Evolutionary conservation across 352 stramenopile genomes (phyloP).

Genomic region (Phytophthora multivora): DNA sequence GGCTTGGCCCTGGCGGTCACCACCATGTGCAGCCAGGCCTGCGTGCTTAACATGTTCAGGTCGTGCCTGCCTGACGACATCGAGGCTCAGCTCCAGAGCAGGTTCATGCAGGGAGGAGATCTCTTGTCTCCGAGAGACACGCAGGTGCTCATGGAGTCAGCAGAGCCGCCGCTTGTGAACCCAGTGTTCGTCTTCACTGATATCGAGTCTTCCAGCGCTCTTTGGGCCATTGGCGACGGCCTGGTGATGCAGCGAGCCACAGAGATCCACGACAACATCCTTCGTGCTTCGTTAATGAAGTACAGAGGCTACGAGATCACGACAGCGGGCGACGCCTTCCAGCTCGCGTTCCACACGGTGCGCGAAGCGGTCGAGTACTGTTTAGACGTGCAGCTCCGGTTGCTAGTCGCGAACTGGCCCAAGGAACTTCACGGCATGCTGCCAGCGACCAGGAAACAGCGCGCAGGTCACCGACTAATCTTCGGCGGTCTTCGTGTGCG

Average conservation of each 20-base stretch:
- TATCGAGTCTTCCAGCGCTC: slow-evolving; percentile 65
- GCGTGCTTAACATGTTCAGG: slow-evolving; percentile 41
- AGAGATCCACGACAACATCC: slow-evolving; percentile 63
- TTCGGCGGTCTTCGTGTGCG: slow-evolving; percentile 59
- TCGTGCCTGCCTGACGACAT: slow-evolving; percentile 49
- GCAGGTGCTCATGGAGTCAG: slow-evolving; percentile 42
- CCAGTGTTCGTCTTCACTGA: slow-evolving; percentile 75
- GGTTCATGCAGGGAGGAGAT: slow-evolving; percentile 47
- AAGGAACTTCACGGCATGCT: slow-evolving; percentile 54
- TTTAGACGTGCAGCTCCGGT: slow-evolving; percentile 59
- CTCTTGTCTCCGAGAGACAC: slow-evolving; percentile 44
- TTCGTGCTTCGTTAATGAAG: slow-evolving; percentile 54
- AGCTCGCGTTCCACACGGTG: slow-evolving; percentile 68
- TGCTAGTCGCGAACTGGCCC: slow-evolving; percentile 58
- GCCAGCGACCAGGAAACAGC: slow-evolving; percentile 46
- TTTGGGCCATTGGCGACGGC: slow-evolving; percentile 53
- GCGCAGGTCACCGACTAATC: slow-evolving; percentile 43
- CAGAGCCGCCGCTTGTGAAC: slow-evolving; percentile 47
- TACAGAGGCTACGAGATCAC: slow-evolving; percentile 72
- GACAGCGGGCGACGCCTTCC: slow-evolving; percentile 59
- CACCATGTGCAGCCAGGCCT: slow-evolving; percentile 55
- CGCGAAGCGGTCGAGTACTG: slow-evolving; percentile 66
- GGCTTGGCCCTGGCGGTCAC: slow-evolving; percentile 50
- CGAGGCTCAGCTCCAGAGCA: slow-evolving; percentile 44
- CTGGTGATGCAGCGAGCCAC: slow-evolving; percentile 54